Evolutionary conservation across 441 rosid genomes (phyloP), one percentile per base, ranked within the genome.

Genomic region (Biscutella laevigata): DNA sequence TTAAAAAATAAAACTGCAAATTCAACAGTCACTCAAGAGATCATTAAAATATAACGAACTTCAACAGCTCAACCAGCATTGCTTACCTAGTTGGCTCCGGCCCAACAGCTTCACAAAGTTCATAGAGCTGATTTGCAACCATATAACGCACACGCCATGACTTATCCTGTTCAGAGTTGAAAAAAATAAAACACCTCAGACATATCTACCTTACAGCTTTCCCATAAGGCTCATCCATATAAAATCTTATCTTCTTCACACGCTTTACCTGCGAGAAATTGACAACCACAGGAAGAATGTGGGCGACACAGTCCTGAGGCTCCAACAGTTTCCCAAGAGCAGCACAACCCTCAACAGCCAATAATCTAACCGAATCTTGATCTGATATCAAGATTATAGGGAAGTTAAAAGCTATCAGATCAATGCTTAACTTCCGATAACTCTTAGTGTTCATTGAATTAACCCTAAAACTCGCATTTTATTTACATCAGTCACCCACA

Each of bases 61-160:
- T 25, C 48, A 28, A 53, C 12, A n/a, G n/a, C n/a, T n/a, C n/a
- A n/a, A n/a, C n/a, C 14, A 45, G 9, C 43, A 16, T 50, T 78
- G 78, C 35, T 67, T 80, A 83, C 95, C 77, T 89, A 28, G 94
- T 84, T 49, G 87, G 88, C 70, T 84, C 95, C 11, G 84, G 89
- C 10, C 95, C 97, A 40, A 89, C 86, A 49, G 91, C 89, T 72
- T 86, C 97, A 71, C 94, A 89, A 43, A 89, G 82, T 71, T 81
- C 94, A 64, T 90, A 90, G 30, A 86, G 71, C 71, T 90, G 95
- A 69, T 90, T 84, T 35, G 97, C 94, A 64, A 86, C 95, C 95
- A 82, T 84, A 74, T 86, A 86, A 8, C 97, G 87, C 45, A 90
- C 95, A 46, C 97, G 97, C 97, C 97, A 90, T 34, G 97, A 90